phyloP scores from a whole-genome alignment of 2,329 filamentous ascomycete species.

The Alternaria metachromatica region DNA sequence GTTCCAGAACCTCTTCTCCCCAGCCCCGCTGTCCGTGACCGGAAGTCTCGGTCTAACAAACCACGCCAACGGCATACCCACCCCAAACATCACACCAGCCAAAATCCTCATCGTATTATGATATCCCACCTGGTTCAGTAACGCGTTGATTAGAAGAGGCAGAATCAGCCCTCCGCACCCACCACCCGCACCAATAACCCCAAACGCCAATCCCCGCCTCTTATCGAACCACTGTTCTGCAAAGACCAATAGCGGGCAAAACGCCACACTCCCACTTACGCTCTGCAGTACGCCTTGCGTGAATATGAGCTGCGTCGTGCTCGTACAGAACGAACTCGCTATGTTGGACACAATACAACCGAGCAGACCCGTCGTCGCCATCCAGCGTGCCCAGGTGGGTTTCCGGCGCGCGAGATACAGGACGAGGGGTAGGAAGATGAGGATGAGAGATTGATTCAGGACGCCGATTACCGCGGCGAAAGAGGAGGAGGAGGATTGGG shows the following conservation, averaged over 20 bases:
- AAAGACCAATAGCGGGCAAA: conserved; percentile 58
- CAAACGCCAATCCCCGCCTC: conserved; percentile 65
- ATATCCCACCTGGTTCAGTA: background rate
- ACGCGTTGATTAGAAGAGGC: background rate
- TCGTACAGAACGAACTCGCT: background rate
- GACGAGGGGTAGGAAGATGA: conserved; percentile 50
- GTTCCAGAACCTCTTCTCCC: background rate
- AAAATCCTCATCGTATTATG: background rate
- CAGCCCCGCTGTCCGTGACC: fast-evolving
- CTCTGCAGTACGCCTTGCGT: background rate
- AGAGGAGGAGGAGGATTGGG: conserved; percentile 38
- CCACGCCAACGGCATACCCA: background rate
- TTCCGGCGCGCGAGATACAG: conserved; percentile 41
- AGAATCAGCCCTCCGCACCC: background rate
- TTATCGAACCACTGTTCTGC: conserved; percentile 67
- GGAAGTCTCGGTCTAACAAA: background rate
- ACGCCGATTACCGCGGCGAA: conserved; percentile 70
- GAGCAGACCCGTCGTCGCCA: conserved; percentile 19
- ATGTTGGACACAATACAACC: background rate
- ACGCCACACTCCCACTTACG: conserved; percentile 48
- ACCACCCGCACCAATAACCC: conserved; percentile 60
- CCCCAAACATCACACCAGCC: background rate
- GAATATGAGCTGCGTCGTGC: background rate
- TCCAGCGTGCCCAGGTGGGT: conserved; percentile 36
- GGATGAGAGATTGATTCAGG: conserved; percentile 60